Evolutionary conservation across 192 early-diverging fungal species (phyloP), one percentile per base, ranked within the genome.

Genomic region (Umbelopsis sp.): DNA sequence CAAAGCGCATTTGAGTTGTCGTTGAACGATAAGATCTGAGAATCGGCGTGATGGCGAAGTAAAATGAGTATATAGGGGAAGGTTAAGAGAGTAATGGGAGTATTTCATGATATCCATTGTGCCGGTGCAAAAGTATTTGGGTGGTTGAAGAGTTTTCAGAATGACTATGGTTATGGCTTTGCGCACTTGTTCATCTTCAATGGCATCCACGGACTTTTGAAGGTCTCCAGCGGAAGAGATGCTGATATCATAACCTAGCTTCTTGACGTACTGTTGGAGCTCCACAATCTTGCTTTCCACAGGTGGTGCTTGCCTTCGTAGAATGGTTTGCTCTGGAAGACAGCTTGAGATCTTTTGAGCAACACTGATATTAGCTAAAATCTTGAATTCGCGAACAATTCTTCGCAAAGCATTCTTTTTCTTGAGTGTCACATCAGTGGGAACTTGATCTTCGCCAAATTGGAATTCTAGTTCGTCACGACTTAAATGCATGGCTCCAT

Each of bases 51-150:
- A 97, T 2, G 97, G 97, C 10, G 92, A 93, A 9, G 97, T 97
- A 71, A 99, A 99, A 72, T 99, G 97, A 15, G 95, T 97, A 84
- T 97, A 99, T 37, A 99, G 94, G 4, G 84, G 86, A 5, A 89
- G 82, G 49, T 96, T 95, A 65, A 97, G 82, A 47, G 96, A 94
- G 71, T 97, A 99, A 76, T 99, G 97, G 21, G 81, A 82, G 83
- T 90, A 97, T 50, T 91, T 87, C 22, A 85, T 78, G 20, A 86
- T 87, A 6, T 88, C 82, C 30, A 93, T 69, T 23, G 91, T 93
- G 25, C 96, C 97, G 7, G 94, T 94, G 78, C 96, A 97, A 70
- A 98, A 96, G 68, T 99, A 99, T 68, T 95, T 94, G n/a, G 97
- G 95, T 73, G 92, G 91, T 89, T 95, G 94, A 92, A 99, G 94